A percentile compares a stretch with the other conserved stretches of the same genome.
phyloP scores from a whole-genome alignment of 148 eudicot species.

The Fagopyrum tataricum region DNA sequence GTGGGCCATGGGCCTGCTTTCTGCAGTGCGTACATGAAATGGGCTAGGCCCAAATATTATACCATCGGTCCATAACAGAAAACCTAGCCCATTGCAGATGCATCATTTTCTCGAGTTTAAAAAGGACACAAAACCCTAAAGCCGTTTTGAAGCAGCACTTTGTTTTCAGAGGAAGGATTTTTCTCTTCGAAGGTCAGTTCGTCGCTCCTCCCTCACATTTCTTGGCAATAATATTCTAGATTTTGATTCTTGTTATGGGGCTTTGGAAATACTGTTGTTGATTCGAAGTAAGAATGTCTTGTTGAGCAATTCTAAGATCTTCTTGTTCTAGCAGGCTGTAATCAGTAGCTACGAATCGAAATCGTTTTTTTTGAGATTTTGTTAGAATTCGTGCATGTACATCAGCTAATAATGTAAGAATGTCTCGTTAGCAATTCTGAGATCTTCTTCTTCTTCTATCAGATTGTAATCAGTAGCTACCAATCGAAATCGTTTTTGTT shows the following conservation, averaged over 20 bases:
- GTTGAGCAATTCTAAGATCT: neutral
- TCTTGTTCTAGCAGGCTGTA: neutral
- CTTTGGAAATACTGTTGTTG: neutral
- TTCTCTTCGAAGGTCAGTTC: neutral
- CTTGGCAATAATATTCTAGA: neutral
- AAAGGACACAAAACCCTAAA: constrained; percentile 5
- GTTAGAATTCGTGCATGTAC: too few relatives aligned
- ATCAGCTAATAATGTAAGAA: too few relatives aligned
- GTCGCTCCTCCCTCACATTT: neutral
- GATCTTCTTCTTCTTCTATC: too few relatives aligned
- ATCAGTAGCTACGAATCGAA: too few relatives aligned
- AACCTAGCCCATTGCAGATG: neutral
- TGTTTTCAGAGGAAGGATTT: constrained; percentile 1
- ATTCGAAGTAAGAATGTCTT: neutral
- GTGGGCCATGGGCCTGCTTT: neutral
- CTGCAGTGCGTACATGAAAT: neutral
- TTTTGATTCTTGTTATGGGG: neutral
- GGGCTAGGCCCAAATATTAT: neutral
- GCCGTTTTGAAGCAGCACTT: neutral
- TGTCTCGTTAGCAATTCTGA: too few relatives aligned
- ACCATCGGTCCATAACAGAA: neutral
- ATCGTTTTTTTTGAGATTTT: too few relatives aligned
- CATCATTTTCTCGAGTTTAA: neutral
- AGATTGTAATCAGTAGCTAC: too few relatives aligned
- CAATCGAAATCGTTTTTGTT: too few relatives aligned